A percentile compares a stretch with the other conserved stretches of the same genome.
These are phyloP conservation scores for Collybia nuda DNA, from an alignment of 768 basidiomycete species.

Conservation along the genomic window DNA sequence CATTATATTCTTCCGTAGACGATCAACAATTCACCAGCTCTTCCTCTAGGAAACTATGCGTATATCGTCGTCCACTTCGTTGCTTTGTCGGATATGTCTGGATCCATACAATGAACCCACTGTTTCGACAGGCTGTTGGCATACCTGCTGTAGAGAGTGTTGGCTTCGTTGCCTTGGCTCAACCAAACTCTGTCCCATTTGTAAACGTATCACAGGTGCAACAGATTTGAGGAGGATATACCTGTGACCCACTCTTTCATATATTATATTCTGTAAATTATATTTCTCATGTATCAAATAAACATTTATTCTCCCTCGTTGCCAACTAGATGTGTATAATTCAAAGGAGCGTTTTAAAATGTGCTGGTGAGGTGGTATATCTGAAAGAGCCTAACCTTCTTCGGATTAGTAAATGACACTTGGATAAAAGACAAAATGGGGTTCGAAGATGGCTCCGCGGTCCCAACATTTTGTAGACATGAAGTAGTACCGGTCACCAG, in stretches of 20 bases:
- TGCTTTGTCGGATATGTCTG: conserved; percentile 75
- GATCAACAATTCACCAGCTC: background rate
- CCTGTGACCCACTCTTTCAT: conserved; percentile 37
- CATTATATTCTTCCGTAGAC: background rate
- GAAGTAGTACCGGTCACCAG: no score
- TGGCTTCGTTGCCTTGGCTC: conserved; percentile 84
- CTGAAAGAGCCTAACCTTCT: no score
- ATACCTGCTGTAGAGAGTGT: conserved; percentile 79
- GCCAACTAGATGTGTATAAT: background rate
- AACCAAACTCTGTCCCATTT: conserved; percentile 83
- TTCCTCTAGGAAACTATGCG: conserved; percentile 40
- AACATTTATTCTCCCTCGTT: conserved; percentile 9
- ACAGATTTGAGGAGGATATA: conserved; percentile 77
- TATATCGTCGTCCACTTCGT: conserved; percentile 38
- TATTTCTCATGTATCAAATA: background rate
- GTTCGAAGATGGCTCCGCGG: background rate
- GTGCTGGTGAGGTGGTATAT: no score
- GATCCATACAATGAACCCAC: conserved; percentile 79
- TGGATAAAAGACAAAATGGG: no score
- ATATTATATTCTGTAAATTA: background rate
- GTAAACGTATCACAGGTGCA: conserved; percentile 81
- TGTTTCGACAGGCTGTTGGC: conserved; percentile 84
- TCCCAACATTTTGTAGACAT: background rate
- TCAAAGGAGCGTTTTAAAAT: no score
- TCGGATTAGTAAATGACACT: no score